Evolutionary conservation across 805 yeast genomes (phyloP).

Genomic region (Myxozyma geophila): DNA sequence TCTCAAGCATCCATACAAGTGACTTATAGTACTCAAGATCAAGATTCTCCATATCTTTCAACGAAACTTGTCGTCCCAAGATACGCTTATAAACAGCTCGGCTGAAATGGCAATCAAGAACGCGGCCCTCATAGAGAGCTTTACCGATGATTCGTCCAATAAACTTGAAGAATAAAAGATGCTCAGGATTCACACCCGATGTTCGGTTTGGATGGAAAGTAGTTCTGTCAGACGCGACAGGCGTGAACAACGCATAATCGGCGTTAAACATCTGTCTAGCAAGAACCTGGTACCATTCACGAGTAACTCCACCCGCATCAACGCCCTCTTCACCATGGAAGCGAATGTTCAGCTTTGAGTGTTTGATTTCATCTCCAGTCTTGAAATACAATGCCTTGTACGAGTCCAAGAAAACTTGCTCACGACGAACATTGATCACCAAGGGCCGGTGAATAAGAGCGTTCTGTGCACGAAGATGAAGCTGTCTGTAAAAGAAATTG

Average conservation of each 20-base stretch:
- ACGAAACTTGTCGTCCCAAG: constrained; percentile 74
- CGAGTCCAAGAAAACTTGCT: constrained; percentile 89
- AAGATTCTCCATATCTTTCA: constrained; percentile 91
- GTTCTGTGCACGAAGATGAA: constrained; percentile 55
- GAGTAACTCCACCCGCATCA: constrained; percentile 96
- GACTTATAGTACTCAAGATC: constrained; percentile 93
- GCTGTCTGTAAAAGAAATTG: constrained; percentile 75
- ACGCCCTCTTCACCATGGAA: constrained; percentile 95
- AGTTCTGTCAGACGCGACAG: constrained; percentile 88
- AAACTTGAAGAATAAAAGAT: constrained; percentile 87
- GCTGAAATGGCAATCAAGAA: constrained; percentile 91
- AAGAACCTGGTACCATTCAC: constrained; percentile 96
- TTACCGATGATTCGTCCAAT: constrained; percentile 94
- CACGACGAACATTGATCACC: constrained; percentile 75
- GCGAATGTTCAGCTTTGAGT: constrained; percentile 73
- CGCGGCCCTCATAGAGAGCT: constrained; percentile 84
- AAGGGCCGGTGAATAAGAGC: constrained; percentile 51
- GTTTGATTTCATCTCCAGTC: constrained; percentile 69
- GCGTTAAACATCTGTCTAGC: constrained; percentile 96
- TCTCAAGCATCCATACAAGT: constrained; percentile 92
- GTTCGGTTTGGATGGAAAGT: constrained; percentile 95
- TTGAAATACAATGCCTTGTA: constrained; percentile 82
- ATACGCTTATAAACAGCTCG: constrained; percentile 91
- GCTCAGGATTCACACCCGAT: constrained; percentile 91
- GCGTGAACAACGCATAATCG: constrained; percentile 87